Evolutionary conservation across 2,329 filamentous ascomycete species (phyloP), one percentile per base, ranked within the genome.

Genomic region (Fusarium falciforme): DNA sequence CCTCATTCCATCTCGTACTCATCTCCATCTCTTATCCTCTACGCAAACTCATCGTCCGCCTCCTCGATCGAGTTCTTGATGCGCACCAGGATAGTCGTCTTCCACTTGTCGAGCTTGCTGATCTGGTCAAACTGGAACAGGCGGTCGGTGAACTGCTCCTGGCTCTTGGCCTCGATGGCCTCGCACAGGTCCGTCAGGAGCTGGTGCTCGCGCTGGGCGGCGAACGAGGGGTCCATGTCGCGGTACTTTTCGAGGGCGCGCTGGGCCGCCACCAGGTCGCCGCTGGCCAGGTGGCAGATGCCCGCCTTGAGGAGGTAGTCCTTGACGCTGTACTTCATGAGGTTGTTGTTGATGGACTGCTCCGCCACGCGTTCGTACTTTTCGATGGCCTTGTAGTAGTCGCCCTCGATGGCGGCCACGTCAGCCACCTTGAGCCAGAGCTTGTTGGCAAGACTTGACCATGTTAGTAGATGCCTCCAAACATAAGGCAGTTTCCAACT

Each of bases 21-120:
- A 31, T 31, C 29, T 17, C 10, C 20, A 2, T 14, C n/a, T 16
- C 36, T 16, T 9, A 16, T 17, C 40, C 25, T 68, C 35, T 81
- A 85, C 35, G 83, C 83, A 79, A 85, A 84, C 78, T 85, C 84
- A 62, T 85, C 84, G 61, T 84, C 82, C 20, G 82, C 81, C 72
- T 83, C 86, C 84, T 96, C 93, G 78, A 98, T 97, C 63, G 88
- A 88, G 78, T 92, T 92, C 91, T 98, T 98, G 79, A 98, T 89
- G 77, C 91, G 90, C 79, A 97, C 85, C 72, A 98, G 83, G 67
- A 98, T 86, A 35, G 93, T 94, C 60, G 94, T 98, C 92, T 98
- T 98, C 96, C 96, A 98, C 86, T 96, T 96, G 81, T 98, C 95
- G 79, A 98, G 85, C 87, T 96, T 96, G 85, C 92, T 96, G 85